Percentiles rank a stretch among this genome's conserved stretches.
Conservation (phyloP, 1,284 basidiomycete genomes). For the Ustilago bromivora region DNA sequence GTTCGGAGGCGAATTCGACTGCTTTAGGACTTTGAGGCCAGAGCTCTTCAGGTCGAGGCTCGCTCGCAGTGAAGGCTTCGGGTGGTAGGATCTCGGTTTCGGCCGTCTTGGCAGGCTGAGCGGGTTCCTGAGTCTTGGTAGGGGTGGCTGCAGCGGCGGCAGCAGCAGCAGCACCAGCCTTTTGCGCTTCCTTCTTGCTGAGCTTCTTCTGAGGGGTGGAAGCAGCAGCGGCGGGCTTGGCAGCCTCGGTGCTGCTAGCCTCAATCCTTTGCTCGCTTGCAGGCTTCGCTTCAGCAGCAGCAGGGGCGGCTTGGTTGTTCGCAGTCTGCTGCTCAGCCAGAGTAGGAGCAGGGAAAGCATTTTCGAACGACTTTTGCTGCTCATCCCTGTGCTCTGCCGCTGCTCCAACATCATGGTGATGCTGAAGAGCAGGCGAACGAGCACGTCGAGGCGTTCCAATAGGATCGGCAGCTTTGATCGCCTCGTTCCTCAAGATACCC, state of each 20-base stretch:
- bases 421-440: slow-evolving; percentile 45
- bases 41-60: slow-evolving; percentile 56
- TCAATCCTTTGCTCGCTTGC: background rate
- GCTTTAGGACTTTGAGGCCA: slow-evolving; percentile 64
- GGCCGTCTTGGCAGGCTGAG: slow-evolving; percentile 15
- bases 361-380: slow-evolving; percentile 44
- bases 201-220: slow-evolving; percentile 29
- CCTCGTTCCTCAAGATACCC: slow-evolving; percentile 33
- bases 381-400: slow-evolving; percentile 26
- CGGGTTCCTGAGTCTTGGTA: slow-evolving; percentile 8
- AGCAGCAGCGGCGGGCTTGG: slow-evolving; percentile 13
- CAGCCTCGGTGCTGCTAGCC: background rate
- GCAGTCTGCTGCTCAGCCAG: slow-evolving; percentile 4
- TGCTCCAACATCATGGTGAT: slow-evolving; percentile 19
- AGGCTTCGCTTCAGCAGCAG: slow-evolving; percentile 7
- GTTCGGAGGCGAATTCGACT: slow-evolving; percentile 63
- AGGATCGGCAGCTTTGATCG: slow-evolving; percentile 39
- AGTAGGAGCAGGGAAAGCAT: slow-evolving; percentile 38
- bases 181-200: slow-evolving; percentile 36
- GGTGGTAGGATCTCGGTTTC: slow-evolving; percentile 29
- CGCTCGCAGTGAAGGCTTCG: slow-evolving; percentile 30
- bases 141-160: slow-evolving; percentile 19
- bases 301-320: background rate
- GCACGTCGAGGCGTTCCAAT: slow-evolving; percentile 54
- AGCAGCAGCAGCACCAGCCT: slow-evolving; percentile 26